Evolutionary conservation across 1,284 basidiomycete genomes (phyloP), one percentile per base, ranked within the genome.

Genomic region (Volvariella volvacea): DNA sequence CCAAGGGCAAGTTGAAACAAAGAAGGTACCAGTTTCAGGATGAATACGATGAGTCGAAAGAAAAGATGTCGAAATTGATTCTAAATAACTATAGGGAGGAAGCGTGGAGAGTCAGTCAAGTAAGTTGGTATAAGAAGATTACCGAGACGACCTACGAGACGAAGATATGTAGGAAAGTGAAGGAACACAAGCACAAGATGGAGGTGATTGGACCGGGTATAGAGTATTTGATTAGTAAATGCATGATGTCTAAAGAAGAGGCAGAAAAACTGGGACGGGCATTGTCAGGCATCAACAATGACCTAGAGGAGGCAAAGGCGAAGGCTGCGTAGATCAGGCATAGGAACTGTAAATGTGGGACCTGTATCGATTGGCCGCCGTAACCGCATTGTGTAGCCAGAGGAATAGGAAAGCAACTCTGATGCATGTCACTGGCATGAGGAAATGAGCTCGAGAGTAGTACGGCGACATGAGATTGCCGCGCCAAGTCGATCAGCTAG

Each of bases 31-130:
- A 12, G 8, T 52, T 52, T 4, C 51, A 58, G 3, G 51, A 53
- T 3, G 57, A 60, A 33, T 61, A 58, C 38, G 49, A 51, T 19
- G 52, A 53, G 33, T 59, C 59, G 17, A 52, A 37, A 36, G 22
- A 32, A 32, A 53, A 54, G 36, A 43, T 57, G 17, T 37, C 39
- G 48, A 42, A 41, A 19, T 32, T 51, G 20, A 45, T 62, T 19
- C 48, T 15, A 25, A 21, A 25, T 17, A 16, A 39, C n/a, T 47
- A 41, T 46, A 41, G 49, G 19, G 43, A 32, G 3, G 7, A 15
- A 6, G 28, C 51, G 8, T 56, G 51, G 51, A 44, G 14, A 28
- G 45, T 54, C 15, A 19, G 39, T 20, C 36, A 43, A 1, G 19
- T 48, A 1, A 44, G 52, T 22, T 55, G 51, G 53, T 50, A 47